Evolutionary conservation across 2,329 filamentous ascomycete species (phyloP), one percentile per base, ranked within the genome.

Genomic region (Aspergillus texensis): DNA sequence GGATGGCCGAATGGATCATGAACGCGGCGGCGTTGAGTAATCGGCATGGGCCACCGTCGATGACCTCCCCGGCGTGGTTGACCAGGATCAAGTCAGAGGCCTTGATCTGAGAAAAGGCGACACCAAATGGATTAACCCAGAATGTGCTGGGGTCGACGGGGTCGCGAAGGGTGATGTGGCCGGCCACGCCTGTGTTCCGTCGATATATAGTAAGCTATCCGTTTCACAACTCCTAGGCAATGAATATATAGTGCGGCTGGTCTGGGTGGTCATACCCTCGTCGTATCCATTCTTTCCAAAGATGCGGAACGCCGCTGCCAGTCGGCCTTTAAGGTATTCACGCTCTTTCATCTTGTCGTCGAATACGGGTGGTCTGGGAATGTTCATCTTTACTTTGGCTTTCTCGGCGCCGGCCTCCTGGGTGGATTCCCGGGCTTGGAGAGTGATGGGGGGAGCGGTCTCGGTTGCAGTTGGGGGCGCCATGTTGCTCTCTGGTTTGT

Each of bases 51-150:
- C 88, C 89, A 4, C 89, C 88, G 12, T 86, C 88, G 36, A 91
- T 84, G 28, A 91, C 83, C 28, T 86, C 78, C 2, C 89, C 89
- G 0, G 83, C 74, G 57, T 86, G 81, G 68, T 89, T 82, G 1
- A 91, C 88, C 19, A 84, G 85, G 60, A 91, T 90, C n/a, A 92
- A 81, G 67, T 91, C 88, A 0, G 86, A 88, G 0, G 84, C 82
- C 62, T 86, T 89, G 50, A 91, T 85, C 60, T 87, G 78, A 6
- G 84, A 85, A 76, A 89, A 90, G 3, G 86, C 82, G 1, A 86
- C 82, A 12, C 87, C 87, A 61, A 90, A 88, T 0, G 88, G 88
- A 67, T 90, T 90, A 5, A 91, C 86, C 88, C 87, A 89, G 77
- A 89, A 89, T 0, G 82, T 85, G 6, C 79, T 75, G 0, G 85